Percentiles rank a stretch among this genome's conserved stretches.
Evolutionary conservation across 2,329 filamentous ascomycete genomes (phyloP).

Genomic region (Pyricularia pennisetigena): DNA sequence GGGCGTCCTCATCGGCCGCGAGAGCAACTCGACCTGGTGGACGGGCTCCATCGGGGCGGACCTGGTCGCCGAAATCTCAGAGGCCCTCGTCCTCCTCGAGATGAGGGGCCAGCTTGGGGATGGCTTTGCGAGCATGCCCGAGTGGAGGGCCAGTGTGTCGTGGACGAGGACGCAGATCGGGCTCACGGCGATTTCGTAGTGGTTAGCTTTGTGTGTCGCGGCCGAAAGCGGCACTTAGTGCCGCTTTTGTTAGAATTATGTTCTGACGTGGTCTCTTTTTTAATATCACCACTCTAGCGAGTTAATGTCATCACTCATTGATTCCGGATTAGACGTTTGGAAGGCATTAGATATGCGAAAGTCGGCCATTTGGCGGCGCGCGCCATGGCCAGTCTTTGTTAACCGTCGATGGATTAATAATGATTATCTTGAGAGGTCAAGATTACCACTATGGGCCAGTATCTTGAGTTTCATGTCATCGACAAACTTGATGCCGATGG

Average conservation of each 20-base stretch:
- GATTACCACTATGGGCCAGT: background rate
- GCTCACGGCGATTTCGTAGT: background rate
- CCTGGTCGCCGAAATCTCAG: conserved; percentile 5
- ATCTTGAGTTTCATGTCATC: background rate
- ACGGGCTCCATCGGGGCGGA: background rate
- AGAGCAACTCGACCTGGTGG: conserved; percentile 5
- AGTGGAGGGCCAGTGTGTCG: conserved; percentile 3
- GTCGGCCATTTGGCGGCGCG: no score
- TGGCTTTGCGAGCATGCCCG: conserved; percentile 3
- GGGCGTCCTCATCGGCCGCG: conserved; percentile 4
- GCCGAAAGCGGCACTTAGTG: no score
- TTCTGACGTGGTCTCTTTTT: background rate
- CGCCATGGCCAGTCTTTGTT: background rate
- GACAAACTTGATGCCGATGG: background rate
- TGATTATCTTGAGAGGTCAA: background rate
- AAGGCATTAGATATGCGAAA: background rate
- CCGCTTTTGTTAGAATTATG: background rate
- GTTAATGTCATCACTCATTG: background rate
- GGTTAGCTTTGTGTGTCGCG: background rate
- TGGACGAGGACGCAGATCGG: conserved; percentile 4
- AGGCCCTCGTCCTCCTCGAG: conserved; percentile 4
- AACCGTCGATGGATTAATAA: background rate
- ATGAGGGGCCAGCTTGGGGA: conserved; percentile 5
- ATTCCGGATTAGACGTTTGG: background rate
- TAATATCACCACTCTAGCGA: no score